These are phyloP conservation scores for Thermothielavioides terrestris DNA, from an alignment of 495 filamentous ascomycete species.

Conservation along the genomic window DNA sequence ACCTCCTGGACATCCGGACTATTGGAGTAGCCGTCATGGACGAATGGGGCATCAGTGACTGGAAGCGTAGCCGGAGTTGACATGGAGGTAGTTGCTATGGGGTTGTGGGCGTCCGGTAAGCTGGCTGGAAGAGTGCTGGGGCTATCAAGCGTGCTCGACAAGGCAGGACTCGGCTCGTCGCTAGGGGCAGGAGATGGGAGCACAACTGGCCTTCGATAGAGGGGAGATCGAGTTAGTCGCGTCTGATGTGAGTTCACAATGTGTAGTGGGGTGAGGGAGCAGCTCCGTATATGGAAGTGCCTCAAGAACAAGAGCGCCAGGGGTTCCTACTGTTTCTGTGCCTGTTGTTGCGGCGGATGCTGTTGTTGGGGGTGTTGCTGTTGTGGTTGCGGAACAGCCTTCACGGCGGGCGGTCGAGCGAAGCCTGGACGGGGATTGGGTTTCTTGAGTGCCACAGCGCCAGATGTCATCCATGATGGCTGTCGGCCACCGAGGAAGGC, in stretches of 20 bases:
- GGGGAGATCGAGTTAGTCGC: background rate
- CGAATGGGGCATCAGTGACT: slow-evolving; percentile 25
- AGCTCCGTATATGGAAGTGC: no score
- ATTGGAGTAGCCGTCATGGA: background rate
- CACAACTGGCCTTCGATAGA: slow-evolving; percentile 16
- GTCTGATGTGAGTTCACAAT: background rate
- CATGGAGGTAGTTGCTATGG: slow-evolving; percentile 2
- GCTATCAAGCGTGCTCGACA: slow-evolving; percentile 22
- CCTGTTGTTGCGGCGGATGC: slow-evolving; percentile 5
- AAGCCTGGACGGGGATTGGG: slow-evolving; percentile 29
- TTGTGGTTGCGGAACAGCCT: slow-evolving; percentile 9
- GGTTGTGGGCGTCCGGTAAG: slow-evolving; percentile 11
- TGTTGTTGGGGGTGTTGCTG: slow-evolving; percentile 1
- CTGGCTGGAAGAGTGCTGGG: slow-evolving; percentile 14
- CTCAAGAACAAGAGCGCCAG: background rate
- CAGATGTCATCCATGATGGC: slow-evolving; percentile 57
- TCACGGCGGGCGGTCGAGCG: background rate
- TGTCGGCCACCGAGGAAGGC: slow-evolving; percentile 56
- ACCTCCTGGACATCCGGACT: background rate
- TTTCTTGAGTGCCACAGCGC: slow-evolving; percentile 14
- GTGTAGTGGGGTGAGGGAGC: background rate
- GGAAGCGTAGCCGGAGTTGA: slow-evolving; percentile 1
- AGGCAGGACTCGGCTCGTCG: slow-evolving; percentile 42
- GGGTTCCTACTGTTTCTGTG: slow-evolving; percentile 10
- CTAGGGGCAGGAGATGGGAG: slow-evolving; percentile 50